Evolutionary conservation across 208 protist genomes (phyloP).

Genomic region (Naegleria gruberi): DNA sequence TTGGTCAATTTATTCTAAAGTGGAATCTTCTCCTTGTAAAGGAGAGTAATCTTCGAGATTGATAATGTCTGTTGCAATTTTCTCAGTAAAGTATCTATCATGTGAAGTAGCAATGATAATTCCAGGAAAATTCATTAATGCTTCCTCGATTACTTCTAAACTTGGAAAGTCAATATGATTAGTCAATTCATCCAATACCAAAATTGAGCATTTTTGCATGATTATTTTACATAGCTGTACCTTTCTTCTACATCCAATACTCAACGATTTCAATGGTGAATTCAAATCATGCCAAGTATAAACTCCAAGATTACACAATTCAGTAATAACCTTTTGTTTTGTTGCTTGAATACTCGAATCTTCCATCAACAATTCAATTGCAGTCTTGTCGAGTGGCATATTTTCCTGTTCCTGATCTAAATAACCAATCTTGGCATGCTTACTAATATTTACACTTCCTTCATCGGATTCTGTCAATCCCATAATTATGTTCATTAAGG

Average conservation of each 20-base stretch:
- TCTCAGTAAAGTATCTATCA: conserved; percentile 6
- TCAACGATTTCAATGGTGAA: background rate
- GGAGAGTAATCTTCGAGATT: background rate
- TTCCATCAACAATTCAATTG: background rate
- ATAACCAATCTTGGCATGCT: background rate
- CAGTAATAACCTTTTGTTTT: background rate
- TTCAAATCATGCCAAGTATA: background rate
- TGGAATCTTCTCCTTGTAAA: too few species aligned
- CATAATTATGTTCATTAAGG: conserved; percentile 49
- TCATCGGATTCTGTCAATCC: background rate
- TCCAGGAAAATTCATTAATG: background rate
- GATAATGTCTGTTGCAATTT: background rate
- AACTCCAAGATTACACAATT: background rate
- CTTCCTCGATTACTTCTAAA: conserved; percentile 4
- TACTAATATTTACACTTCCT: background rate
- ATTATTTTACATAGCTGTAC: background rate
- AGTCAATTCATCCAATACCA: background rate
- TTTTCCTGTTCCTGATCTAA: conserved; percentile 8
- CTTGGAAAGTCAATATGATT: conserved; percentile 14
- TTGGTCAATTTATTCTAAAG: too few species aligned
- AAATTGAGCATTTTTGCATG: background rate
- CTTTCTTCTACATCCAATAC: background rate
- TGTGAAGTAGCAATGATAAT: conserved; percentile 7
- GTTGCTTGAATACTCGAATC: background rate
- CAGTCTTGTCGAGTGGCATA: background rate